These are phyloP conservation scores for Geosmithia putterillii DNA, from an alignment of 2,329 filamentous ascomycete species.

Conservation along the genomic window DNA sequence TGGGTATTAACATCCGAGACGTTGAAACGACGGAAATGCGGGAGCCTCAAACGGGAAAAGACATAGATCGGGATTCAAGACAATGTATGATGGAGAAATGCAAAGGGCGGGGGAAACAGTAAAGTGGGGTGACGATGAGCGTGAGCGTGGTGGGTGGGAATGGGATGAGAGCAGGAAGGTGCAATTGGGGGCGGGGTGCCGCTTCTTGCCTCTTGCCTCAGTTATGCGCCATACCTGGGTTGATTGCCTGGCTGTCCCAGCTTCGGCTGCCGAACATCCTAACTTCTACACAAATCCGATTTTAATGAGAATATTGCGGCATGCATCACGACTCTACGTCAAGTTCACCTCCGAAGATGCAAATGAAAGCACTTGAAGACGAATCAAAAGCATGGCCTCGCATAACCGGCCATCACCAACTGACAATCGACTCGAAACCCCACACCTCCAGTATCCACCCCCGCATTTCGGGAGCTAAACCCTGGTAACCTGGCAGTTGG, in stretches of 20 bases:
- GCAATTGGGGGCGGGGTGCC: not conserved
- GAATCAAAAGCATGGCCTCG: not conserved
- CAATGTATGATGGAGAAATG: not conserved
- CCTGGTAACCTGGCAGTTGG: too few species aligned
- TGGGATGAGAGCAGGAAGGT: not conserved
- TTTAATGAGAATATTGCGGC: too few species aligned
- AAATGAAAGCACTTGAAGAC: too few species aligned
- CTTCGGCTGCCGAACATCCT: too few species aligned
- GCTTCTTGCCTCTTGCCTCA: not conserved
- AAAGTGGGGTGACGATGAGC: not conserved
- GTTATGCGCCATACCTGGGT: too few species aligned
- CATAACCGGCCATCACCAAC: not conserved
- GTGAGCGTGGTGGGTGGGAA: not conserved
- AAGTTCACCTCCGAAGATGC: too few species aligned
- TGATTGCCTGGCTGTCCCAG: too few species aligned
- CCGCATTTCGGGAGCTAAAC: not conserved
- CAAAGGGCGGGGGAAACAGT: not conserved
- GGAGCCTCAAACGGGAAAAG: not conserved
- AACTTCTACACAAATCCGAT: too few species aligned
- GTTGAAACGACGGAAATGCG: not conserved
- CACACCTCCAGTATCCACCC: not conserved
- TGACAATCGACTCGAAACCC: not conserved
- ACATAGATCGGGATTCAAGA: not conserved
- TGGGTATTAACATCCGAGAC: not conserved
- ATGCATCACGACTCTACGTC: too few species aligned